Evolutionary conservation across 2,329 filamentous ascomycete species (phyloP), one percentile per base, ranked within the genome.

Genomic region (Fusarium sterilihyphosum): DNA sequence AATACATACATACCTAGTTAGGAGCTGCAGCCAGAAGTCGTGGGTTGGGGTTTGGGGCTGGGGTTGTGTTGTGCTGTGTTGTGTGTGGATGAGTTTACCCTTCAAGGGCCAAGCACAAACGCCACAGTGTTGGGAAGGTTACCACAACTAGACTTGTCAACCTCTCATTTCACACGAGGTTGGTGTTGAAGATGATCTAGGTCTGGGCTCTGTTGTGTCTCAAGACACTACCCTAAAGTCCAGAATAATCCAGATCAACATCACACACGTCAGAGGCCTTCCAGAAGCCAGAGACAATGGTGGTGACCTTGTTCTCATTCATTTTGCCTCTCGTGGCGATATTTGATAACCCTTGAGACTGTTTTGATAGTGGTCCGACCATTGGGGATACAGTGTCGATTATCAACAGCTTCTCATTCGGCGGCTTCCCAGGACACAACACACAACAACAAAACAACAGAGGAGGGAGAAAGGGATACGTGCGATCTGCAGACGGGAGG

Each of bases 401-500:
- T 49, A 66, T 67, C 46, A 54, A 67, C 47, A 50, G 61, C 73
- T 46, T 73, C 56, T 67, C 46, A 73, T 75, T 71, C 70, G 70
- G 52, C 52, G 31, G 47, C 61, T 75, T 60, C 57, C 69, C 60
- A 70, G 66, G 65, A 62, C 49, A 67, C 52, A 60, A 59, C 37
- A 47, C 54, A 63, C 41, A 70, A 65, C 26, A 65, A 70, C 50
- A 61, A 67, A 43, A 67, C 47, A 50, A 47, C 35, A 38, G 52
- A 29, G 20, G 44, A 43, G 24, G 24, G 44, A 35, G 24, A 56
- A 50, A 63, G 59, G 56, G 61, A 63, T 58, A 67, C 37, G 18
- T 49, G 50, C 38, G 73, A 76, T 76, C 73, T 76, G 73, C 73
- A 76, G 57, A 64, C 44, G 56, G 37, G 67, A 71, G 53, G 69